These are phyloP conservation scores for Botrytis cinerea DNA, from an alignment of 2,329 filamentous ascomycete genomes.

Conservation along the genomic window DNA sequence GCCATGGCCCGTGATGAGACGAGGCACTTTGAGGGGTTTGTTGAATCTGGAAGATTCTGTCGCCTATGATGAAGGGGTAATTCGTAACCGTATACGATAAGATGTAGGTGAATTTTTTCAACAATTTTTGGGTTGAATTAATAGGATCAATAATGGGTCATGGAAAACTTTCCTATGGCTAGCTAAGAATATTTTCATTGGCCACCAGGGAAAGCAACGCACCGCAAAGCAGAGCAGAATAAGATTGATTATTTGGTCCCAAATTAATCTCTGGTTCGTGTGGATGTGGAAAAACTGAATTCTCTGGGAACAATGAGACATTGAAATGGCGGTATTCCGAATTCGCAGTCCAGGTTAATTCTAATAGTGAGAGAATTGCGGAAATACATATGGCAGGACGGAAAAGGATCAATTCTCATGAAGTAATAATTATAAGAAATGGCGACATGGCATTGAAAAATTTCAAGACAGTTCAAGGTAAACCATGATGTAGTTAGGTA, in stretches of 20 bases:
- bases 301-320: constrained; percentile 11
- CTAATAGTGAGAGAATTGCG: background rate
- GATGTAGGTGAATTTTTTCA: background rate
- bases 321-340: constrained; percentile 16
- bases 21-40: background rate
- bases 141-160: background rate
- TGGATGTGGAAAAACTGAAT: background rate
- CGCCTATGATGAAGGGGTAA: constrained; percentile 18
- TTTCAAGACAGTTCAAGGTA: constrained; percentile 13
- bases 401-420: constrained; percentile 17
- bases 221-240: background rate
- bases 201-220: background rate
- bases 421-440: constrained; percentile 21
- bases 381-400: background rate
- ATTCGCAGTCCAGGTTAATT: constrained; percentile 4
- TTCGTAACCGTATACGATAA: background rate
- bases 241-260: background rate
- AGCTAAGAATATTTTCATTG: background rate
- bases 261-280: background rate
- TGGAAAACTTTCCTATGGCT: background rate
- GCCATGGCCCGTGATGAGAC: background rate
- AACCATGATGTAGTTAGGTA: constrained; percentile 20
- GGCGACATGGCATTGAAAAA: constrained; percentile 15
- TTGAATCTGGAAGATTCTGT: constrained; percentile 16
- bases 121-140: too few relatives aligned